Percentiles rank a stretch among this genome's conserved stretches.
These are phyloP conservation scores for Chaetoceros tenuissimus DNA, from an alignment of 108 stramenopile genomes.

Conservation along the genomic window DNA sequence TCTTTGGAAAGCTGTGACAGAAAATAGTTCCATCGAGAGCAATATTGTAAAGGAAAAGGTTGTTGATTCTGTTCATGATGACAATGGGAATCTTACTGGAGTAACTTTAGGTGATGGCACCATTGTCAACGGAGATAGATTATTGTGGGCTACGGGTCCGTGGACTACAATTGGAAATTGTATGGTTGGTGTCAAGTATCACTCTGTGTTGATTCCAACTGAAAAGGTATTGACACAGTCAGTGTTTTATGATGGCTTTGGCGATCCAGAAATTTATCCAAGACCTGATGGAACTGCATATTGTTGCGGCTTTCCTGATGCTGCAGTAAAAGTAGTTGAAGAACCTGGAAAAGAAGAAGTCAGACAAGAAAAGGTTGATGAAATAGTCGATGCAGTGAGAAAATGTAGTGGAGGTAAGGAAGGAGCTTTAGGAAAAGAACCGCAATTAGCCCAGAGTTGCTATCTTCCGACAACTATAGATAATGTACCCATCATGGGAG, in stretches of 20 bases:
- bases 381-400: constrained; percentile 20
- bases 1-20: constrained; percentile 23
- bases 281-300: constrained; percentile 41
- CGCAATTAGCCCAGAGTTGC: constrained; percentile 27
- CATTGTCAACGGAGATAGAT: constrained; percentile 18
- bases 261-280: constrained; percentile 57
- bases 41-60: constrained; percentile 22
- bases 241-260: constrained; percentile 43
- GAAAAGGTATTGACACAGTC: constrained; percentile 25
- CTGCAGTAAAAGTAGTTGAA: constrained; percentile 24
- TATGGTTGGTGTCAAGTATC: constrained; percentile 45
- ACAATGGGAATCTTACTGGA: constrained; percentile 17
- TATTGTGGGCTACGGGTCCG: constrained; percentile 48
- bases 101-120: constrained; percentile 31
- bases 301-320: constrained; percentile 47
- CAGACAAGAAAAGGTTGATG: constrained; percentile 16
- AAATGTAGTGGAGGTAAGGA: constrained; percentile 6
- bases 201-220: constrained; percentile 37
- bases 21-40: constrained; percentile 8
- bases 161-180: constrained; percentile 29
- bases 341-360: constrained; percentile 44
- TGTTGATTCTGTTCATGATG: constrained; percentile 12
- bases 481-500: constrained; percentile 76
- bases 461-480: constrained; percentile 54
- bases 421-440: constrained; percentile 4